phyloP scores from a whole-genome alignment of 2,329 filamentous ascomycete genomes.

The Blumeria hordei region DNA sequence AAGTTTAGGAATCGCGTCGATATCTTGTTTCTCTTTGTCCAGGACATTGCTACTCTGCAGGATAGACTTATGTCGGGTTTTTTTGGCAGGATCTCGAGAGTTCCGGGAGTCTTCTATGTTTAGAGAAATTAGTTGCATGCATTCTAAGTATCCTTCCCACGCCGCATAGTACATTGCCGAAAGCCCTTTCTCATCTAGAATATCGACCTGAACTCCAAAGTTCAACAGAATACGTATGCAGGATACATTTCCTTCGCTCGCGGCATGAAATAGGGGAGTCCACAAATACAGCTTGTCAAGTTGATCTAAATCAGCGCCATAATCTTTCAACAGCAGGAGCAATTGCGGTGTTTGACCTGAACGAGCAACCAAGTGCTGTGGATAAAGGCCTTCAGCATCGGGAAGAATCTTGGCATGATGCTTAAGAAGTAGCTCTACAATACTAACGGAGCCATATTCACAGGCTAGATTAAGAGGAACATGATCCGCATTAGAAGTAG shows the following conservation, averaged over 20 bases:
- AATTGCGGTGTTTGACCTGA: conserved; percentile 64
- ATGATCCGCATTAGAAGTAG: conserved; percentile 67
- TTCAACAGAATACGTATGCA: conserved; percentile 65
- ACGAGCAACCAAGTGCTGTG: conserved; percentile 86
- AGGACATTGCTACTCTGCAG: conserved; percentile 18
- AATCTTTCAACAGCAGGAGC: conserved; percentile 55
- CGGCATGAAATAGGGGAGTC: conserved; percentile 90
- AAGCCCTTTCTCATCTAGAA: conserved; percentile 74
- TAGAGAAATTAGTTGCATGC: conserved; percentile 66
- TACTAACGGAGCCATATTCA: conserved; percentile 67
- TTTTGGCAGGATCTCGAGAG: conserved; percentile 4
- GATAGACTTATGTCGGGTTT: conserved; percentile 15
- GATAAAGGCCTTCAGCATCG: conserved; percentile 86
- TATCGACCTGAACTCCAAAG: conserved; percentile 52
- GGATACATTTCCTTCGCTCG: conserved; percentile 81
- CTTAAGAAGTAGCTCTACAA: conserved; percentile 64
- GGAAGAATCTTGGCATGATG: conserved; percentile 64
- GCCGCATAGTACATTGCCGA: conserved; percentile 96
- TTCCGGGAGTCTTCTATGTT: conserved; percentile 6
- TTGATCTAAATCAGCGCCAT: conserved; percentile 77
- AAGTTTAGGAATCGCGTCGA: conserved; percentile 74
- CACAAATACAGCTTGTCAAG: conserved; percentile 90
- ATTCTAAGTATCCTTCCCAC: conserved; percentile 89
- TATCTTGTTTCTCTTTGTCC: conserved; percentile 41
- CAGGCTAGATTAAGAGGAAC: conserved; percentile 88